Evolutionary conservation across 148 eudicot species (phyloP).

Genomic region (Nyssa sinensis): DNA sequence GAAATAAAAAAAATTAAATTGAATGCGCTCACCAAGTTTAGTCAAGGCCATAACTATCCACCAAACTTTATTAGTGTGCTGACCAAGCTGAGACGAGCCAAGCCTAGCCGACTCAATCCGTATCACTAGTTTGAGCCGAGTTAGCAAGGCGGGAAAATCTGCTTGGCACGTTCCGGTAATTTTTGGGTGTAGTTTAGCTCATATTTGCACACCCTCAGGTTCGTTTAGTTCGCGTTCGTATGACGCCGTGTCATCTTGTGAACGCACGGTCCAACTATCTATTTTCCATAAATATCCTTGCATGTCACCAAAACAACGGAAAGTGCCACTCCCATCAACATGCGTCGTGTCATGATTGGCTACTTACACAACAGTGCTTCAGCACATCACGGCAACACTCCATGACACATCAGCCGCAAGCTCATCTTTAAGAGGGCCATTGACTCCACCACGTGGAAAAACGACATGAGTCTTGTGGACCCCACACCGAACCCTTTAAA

Average conservation of each 20-base stretch:
- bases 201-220: not conserved
- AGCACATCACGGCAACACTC: too few relatives aligned
- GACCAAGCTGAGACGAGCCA: not conserved
- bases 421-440: too few relatives aligned
- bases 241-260: slow-evolving; percentile 3
- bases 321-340: not conserved
- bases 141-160: not conserved
- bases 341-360: not conserved
- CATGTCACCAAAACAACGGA: not conserved
- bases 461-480: slow-evolving; percentile 9
- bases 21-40: too few relatives aligned
- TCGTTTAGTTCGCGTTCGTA: not conserved
- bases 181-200: not conserved
- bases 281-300: too few relatives aligned
- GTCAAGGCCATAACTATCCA: too few relatives aligned
- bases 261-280: not conserved
- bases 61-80: too few relatives aligned
- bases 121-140: not conserved
- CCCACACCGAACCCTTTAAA: slow-evolving; percentile 42
- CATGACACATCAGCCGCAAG: too few relatives aligned
- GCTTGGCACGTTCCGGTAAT: not conserved
- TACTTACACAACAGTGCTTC: too few relatives aligned
- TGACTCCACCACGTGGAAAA: too few relatives aligned
- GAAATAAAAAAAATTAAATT: too few relatives aligned
- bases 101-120: not conserved